Evolutionary conservation across 305 asterid genomes (phyloP).

Genomic region (Ilex paraguariensis): DNA sequence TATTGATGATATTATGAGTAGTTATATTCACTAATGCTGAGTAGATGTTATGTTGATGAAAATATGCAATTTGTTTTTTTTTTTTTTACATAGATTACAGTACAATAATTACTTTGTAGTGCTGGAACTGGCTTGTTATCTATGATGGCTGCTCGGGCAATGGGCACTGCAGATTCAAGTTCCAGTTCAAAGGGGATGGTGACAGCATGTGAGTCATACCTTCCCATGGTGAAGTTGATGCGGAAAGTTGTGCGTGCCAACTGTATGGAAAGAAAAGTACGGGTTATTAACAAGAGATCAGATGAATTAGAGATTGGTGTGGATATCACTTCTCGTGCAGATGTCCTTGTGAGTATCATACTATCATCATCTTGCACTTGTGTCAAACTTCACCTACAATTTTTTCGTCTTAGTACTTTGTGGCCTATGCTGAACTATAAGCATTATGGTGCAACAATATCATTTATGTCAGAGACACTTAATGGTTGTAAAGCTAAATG

Average conservation of each 20-base stretch:
- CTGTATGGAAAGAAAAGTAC: constrained; percentile 57
- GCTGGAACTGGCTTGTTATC: constrained; percentile 94
- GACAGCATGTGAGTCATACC: constrained; percentile 92
- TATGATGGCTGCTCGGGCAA: constrained; percentile 92
- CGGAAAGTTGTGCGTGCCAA: constrained; percentile 72
- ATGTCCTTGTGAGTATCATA: constrained; percentile 66
- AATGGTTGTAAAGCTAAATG: too few relatives aligned
- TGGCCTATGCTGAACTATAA: too few relatives aligned
- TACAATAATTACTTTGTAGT: constrained; percentile 38
- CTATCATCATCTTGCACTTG: neutral
- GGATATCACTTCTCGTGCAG: constrained; percentile 76
- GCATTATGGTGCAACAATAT: too few relatives aligned
- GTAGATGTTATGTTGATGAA: too few relatives aligned
- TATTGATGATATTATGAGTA: too few relatives aligned
- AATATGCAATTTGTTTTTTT: neutral
- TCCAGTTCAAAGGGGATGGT: constrained; percentile 48
- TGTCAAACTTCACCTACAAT: neutral
- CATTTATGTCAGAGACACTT: too few relatives aligned
- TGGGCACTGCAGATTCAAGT: constrained; percentile 37
- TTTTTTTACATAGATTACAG: neutral
- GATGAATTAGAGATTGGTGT: constrained; percentile 79
- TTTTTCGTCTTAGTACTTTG: too few relatives aligned
- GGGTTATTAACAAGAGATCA: constrained; percentile 76
- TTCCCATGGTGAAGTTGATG: constrained; percentile 94
- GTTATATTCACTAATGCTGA: too few relatives aligned